phyloP scores from a whole-genome alignment of 202 grass and related monocot species.

The Elaeis oleifera region DNA sequence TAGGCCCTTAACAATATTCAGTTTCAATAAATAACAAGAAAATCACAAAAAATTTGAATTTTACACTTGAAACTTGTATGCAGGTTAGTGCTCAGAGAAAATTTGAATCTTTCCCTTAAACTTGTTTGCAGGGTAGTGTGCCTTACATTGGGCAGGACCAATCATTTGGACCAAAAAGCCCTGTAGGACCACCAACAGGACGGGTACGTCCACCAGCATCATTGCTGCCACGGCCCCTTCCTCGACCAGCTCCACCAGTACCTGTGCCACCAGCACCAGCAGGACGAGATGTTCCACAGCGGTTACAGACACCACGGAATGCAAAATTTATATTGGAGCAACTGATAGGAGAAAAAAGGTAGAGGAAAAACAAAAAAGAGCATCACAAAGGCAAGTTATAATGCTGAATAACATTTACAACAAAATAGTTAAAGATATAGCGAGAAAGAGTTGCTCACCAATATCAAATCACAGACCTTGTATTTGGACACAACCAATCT shows the following conservation, averaged over 20 bases:
- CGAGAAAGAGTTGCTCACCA: constrained; percentile 59
- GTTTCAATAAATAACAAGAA: too few species aligned
- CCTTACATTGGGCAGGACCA: constrained; percentile 95
- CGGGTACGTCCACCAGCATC: constrained; percentile 31
- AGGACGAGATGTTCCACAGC: constrained; percentile 78
- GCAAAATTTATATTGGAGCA: constrained; percentile 95
- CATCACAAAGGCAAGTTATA: too few species aligned
- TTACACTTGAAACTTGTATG: not conserved
- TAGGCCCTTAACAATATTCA: too few species aligned
- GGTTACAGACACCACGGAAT: constrained; percentile 89
- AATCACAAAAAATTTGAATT: too few species aligned
- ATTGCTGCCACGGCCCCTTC: constrained; percentile 27
- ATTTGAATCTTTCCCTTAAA: too few species aligned
- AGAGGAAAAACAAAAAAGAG: not conserved
- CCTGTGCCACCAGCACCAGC: constrained; percentile 59
- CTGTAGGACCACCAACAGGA: constrained; percentile 63
- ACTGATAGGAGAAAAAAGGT: constrained; percentile 32
- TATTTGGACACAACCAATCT: constrained; percentile 93
- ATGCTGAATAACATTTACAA: too few species aligned
- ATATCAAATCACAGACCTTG: constrained; percentile 88
- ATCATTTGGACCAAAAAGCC: constrained; percentile 96
- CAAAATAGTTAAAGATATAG: too few species aligned
- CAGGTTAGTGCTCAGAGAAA: not conserved
- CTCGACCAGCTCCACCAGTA: constrained; percentile 55
- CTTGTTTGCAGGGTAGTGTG: not conserved